These are phyloP conservation scores for Ustilago tritici DNA, from an alignment of 1,284 basidiomycete species.

Conservation along the genomic window DNA sequence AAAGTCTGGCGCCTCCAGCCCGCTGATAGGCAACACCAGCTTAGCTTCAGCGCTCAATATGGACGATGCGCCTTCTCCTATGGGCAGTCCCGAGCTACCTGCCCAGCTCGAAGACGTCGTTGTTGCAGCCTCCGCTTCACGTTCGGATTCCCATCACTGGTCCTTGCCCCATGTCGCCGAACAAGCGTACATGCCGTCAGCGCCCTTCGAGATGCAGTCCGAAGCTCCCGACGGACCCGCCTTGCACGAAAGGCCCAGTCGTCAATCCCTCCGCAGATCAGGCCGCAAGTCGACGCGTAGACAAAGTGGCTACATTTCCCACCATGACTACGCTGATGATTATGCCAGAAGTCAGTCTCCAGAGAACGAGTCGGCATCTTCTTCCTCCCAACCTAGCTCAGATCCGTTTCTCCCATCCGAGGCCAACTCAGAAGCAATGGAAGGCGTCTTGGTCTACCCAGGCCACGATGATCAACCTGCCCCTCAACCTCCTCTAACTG, in stretches of 20 bases:
- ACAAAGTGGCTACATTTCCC: slow-evolving; percentile 40
- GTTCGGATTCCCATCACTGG: slow-evolving; percentile 10
- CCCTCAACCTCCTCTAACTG: slow-evolving; percentile 11
- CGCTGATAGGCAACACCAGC: neutral
- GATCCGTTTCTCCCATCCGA: slow-evolving; percentile 35
- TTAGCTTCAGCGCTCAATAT: slow-evolving; percentile 19
- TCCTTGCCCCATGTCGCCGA: slow-evolving; percentile 1
- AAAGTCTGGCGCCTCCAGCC: neutral
- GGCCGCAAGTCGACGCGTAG: slow-evolving; percentile 44
- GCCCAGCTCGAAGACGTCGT: slow-evolving; percentile 37
- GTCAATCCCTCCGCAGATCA: slow-evolving; percentile 25
- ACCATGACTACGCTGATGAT: slow-evolving; percentile 6
- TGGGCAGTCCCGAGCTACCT: slow-evolving; percentile 45
- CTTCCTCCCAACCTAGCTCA: slow-evolving; percentile 18
- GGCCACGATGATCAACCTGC: slow-evolving; percentile 2
- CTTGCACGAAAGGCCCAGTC: neutral
- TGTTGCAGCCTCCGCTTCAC: slow-evolving; percentile 17
- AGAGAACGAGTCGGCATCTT: neutral
- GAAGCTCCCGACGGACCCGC: neutral
- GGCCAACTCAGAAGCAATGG: slow-evolving; percentile 40
- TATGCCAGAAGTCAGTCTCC: neutral
- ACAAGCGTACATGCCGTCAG: neutral
- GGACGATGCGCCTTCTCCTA: slow-evolving; percentile 39
- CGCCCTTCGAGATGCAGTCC: neutral
- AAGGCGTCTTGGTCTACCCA: slow-evolving; percentile 26